Evolutionary conservation across 768 basidiomycete species (phyloP).

Genomic region (Kwoniella mangroviensis): DNA sequence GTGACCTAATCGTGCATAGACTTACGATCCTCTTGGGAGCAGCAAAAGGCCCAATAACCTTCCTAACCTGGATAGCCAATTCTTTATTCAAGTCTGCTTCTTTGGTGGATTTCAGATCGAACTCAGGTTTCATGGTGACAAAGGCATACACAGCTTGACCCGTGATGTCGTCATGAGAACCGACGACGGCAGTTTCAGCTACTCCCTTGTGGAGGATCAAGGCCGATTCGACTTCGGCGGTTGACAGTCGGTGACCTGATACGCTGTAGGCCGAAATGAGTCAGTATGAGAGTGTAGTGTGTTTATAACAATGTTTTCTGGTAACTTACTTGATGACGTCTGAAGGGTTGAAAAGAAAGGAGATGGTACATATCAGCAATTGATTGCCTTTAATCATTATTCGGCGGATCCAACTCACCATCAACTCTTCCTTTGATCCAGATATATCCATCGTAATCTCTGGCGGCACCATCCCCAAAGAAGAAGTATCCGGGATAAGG

Average conservation of each 20-base stretch:
- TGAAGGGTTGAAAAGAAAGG: constrained; percentile 45
- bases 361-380: not conserved
- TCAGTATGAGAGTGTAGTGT: constrained; percentile 15
- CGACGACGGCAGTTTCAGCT: constrained; percentile 80
- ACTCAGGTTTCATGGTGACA: constrained; percentile 93
- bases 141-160: constrained; percentile 82
- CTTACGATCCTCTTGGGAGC: constrained; percentile 87
- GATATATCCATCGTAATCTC: constrained; percentile 94
- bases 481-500: constrained; percentile 91
- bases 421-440: constrained; percentile 99
- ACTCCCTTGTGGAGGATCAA: constrained; percentile 93
- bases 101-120: constrained; percentile 71
- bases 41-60: constrained; percentile 97
- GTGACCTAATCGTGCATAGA: constrained; percentile 48
- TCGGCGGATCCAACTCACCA: constrained; percentile 62
- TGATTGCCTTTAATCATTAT: not conserved
- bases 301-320: not conserved
- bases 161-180: constrained; percentile 57
- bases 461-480: constrained; percentile 95
- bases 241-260: constrained; percentile 93
- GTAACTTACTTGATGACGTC: constrained; percentile 79
- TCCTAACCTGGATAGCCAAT: constrained; percentile 90
- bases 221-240: constrained; percentile 97
- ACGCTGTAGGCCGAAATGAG: constrained; percentile 60
- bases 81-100: constrained; percentile 79